phyloP scores from a whole-genome alignment of 164 flowering plant species.

The Paratinospora sagittata region DNA sequence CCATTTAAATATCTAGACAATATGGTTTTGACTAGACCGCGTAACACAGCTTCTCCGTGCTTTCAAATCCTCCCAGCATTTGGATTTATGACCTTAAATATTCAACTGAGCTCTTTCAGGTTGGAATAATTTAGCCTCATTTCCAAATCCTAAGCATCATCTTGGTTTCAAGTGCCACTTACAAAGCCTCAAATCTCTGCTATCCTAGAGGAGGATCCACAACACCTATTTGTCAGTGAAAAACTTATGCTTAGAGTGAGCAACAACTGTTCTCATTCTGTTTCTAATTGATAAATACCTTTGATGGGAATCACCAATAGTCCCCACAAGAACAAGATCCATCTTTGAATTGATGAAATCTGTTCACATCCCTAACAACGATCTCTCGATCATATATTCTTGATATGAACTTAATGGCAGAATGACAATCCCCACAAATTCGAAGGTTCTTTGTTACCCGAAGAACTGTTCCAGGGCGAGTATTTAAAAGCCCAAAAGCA shows the following conservation, averaged over 20 bases:
- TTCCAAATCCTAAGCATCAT: no score
- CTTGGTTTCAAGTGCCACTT: no score
- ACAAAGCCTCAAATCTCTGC: no score
- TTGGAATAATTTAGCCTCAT: no score
- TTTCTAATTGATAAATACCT: not conserved
- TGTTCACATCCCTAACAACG: conserved; percentile 8
- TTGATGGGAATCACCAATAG: conserved; percentile 6
- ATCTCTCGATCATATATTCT: conserved; percentile 10
- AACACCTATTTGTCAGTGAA: not conserved
- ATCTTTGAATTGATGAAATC: conserved; percentile 11
- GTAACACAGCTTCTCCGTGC: no score
- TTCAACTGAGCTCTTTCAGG: no score
- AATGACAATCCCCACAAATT: conserved; percentile 6
- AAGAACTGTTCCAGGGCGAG: conserved; percentile 6
- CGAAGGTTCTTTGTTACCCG: conserved; percentile 12
- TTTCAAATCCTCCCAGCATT: no score
- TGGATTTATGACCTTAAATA: no score
- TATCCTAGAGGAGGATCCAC: no score
- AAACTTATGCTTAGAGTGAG: not conserved
- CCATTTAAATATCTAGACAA: no score
- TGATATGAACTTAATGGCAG: conserved; percentile 7
- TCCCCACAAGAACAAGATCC: conserved; percentile 12
- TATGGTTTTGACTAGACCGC: no score
- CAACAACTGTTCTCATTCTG: not conserved
- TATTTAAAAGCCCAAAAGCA: conserved; percentile 10